phyloP scores from a whole-genome alignment of 2,329 filamentous ascomycete species.

The Fusarium guadeloupense region DNA sequence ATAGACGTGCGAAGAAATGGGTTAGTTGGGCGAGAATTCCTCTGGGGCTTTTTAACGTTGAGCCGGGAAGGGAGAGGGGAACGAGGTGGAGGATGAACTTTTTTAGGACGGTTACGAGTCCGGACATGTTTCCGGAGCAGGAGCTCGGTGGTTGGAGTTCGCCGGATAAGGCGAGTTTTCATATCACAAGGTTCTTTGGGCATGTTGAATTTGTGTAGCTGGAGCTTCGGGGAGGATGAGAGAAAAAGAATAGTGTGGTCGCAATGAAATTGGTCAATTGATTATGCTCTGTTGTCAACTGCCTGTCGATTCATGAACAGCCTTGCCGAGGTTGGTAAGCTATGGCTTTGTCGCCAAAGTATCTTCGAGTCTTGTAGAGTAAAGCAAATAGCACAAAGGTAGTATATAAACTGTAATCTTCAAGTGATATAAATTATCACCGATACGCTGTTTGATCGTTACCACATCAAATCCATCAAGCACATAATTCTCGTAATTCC shows the following conservation, averaged over 20 bases:
- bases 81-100: constrained; percentile 64
- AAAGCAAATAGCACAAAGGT: neutral
- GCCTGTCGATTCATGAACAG: neutral
- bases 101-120: constrained; percentile 57
- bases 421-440: neutral
- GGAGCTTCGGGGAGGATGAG: too few relatives aligned
- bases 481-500: constrained; percentile 9
- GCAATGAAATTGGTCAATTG: neutral
- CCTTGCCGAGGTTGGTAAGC: too few relatives aligned
- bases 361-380: too few relatives aligned
- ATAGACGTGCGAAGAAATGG: constrained; percentile 51
- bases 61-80: constrained; percentile 52
- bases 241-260: too few relatives aligned
- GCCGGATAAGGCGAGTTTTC: constrained; percentile 57
- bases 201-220: constrained; percentile 50
- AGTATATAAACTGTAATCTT: neutral
- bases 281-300: neutral
- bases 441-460: neutral
- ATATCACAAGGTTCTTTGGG: constrained; percentile 58
- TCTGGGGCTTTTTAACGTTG: constrained; percentile 60
- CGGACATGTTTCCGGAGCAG: constrained; percentile 56
- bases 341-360: too few relatives aligned
- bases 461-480: neutral
- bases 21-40: constrained; percentile 54
- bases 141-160: constrained; percentile 57